Evolutionary conservation across 805 yeast genomes (phyloP), one percentile per base, ranked within the genome.

Genomic region (Torulaspora gathmanii): DNA sequence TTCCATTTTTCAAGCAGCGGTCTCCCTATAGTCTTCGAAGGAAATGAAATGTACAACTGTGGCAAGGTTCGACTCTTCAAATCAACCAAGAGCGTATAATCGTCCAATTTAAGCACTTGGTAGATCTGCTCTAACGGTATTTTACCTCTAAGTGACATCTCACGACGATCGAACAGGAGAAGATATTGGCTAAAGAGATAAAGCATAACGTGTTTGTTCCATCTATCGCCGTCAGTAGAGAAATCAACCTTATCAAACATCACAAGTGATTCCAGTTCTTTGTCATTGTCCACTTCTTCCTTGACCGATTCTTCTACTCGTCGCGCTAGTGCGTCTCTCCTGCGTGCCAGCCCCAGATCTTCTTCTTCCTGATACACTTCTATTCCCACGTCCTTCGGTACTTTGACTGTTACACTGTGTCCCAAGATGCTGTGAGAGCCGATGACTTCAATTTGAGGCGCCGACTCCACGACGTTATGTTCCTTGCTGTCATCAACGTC

Each of bases 241-340:
- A 74, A 68, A 15, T 65, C 61, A 17, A 73, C 53, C 20, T 51
- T 55, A 49, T 77, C 80, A 56, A 76, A 75, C 42, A 72, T 51
- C 3, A 65, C 48, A 17, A 60, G 40, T 4, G 48, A 33, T 1
- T 52, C 54, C 17, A 39, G 36, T 9, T 48, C 43, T n/a, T 37
- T 36, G 4, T 37, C 46, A 11, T 41, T 31, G 3, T 51, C 51
- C 13, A 51, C 47, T 25, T 44, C 42, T 27, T 37, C 30, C 37
- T 42, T 44, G 7, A 48, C 23, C 13, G 33, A 42, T 8, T 16
- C 22, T 25, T 48, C 49, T 8, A 48, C 26, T 33, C 38, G 46
- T 17, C 20, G 20, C 17, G 23, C 42, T 19, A 48, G 26, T 20
- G 26, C 13, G 12, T 35, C 20, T 25, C 43, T 42, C 12, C 31